phyloP scores from a whole-genome alignment of 495 filamentous ascomycete genomes.

The Penicillium steckii region DNA sequence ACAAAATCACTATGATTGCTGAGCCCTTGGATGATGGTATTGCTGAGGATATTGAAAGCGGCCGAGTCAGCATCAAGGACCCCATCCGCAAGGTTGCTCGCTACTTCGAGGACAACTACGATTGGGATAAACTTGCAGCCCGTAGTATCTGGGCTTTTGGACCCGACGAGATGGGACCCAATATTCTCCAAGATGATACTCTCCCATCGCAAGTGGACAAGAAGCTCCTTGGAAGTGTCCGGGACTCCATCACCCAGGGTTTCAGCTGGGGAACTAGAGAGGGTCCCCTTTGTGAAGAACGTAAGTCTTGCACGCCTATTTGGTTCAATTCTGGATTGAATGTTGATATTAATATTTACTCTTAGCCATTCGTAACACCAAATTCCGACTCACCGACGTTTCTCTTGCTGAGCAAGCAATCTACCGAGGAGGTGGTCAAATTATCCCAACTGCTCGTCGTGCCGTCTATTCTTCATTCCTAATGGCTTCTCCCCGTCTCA shows the following conservation, averaged over 20 bases:
- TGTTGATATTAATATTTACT: constrained; percentile 12
- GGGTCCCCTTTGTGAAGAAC: constrained; percentile 97
- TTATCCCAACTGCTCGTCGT: constrained; percentile 90
- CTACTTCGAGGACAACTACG: constrained; percentile 97
- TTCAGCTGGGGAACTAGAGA: constrained; percentile 95
- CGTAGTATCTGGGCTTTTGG: constrained; percentile 99
- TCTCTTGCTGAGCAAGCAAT: constrained; percentile 85
- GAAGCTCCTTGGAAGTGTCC: constrained; percentile 79
- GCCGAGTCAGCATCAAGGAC: constrained; percentile 87
- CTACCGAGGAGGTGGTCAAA: constrained; percentile 91
- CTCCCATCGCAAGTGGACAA: constrained; percentile 87
- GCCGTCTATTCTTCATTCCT: constrained; percentile 93
- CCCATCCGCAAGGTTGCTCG: constrained; percentile 90
- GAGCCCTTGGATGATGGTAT: constrained; percentile 94
- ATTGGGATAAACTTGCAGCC: constrained; percentile 91
- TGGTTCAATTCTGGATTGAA: background rate
- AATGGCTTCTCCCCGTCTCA: constrained; percentile 92
- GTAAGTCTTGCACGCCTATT: constrained; percentile 59
- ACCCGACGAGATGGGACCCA: constrained; percentile 91
- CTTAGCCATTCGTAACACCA: constrained; percentile 89
- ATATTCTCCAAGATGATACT: constrained; percentile 96
- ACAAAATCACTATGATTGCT: constrained; percentile 98
- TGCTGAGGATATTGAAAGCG: constrained; percentile 90
- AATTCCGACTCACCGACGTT: constrained; percentile 91
- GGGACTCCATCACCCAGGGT: constrained; percentile 89